Evolutionary conservation across 331 rosid genomes (phyloP), one percentile per base, ranked within the genome.

Genomic region (Acacia pycnantha): DNA sequence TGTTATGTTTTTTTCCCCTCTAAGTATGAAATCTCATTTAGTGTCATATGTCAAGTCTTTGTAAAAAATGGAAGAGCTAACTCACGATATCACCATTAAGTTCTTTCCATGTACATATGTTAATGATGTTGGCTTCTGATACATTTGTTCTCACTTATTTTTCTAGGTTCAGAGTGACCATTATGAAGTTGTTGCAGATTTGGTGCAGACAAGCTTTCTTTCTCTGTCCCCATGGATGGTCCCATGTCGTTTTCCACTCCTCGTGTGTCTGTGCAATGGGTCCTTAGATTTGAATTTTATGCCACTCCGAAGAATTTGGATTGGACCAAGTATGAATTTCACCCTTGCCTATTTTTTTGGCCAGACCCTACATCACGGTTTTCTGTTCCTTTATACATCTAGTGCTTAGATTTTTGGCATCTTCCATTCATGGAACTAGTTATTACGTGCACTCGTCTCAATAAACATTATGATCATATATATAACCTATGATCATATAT

Each of bases 221-320:
- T 96, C 77, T 94, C 99, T 41, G 84, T 96, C 79, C 99, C 99
- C 44, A 90, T 87, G 95, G 98, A 96, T 87, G 99, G 99, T 62
- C 99, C 99, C n/a, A 96, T 96, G 99, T 92, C 97, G 44, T 94
- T 96, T 89, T 88, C 97, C 82, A 96, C 99, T 86, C 94, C 97
- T 53, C 97, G 86, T 65, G 97, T 96, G 77, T 89, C 97, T 77
- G 95, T 96, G 70, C 93, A 88, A 83, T 96, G 98, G 99, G 93
- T 87, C 70, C 99, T 96, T 82, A 97, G 98, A 50, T 96, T 96
- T 84, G 99, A 96, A 82, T 94, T 96, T 87, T 91, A 87, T 81
- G 94, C 40, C 8, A 35, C 40, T 35, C 40, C 40, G 5, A 35
- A 35, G 40, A 35, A 35, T 35, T 35, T 35, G 40, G 40, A 35